Evolutionary conservation across 768 basidiomycete species (phyloP), one percentile per base, ranked within the genome.

Genomic region (Boletus fagicola): DNA sequence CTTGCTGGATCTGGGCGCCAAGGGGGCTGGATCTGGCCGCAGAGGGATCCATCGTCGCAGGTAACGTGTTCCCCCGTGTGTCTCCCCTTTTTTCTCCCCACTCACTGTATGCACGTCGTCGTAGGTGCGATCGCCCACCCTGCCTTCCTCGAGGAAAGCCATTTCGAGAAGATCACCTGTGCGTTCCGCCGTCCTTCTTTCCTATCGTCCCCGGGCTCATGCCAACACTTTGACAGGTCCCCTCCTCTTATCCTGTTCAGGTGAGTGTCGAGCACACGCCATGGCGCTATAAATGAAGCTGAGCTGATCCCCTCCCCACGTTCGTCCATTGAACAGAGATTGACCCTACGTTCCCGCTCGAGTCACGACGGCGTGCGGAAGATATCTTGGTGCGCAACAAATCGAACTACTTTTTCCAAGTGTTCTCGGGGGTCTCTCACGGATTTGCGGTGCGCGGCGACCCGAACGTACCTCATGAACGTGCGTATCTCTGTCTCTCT

Each of bases 61-160:
- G 83, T 83, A 60, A 40, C 67, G 33, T 9, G 35, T 31, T 10
- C 6, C 11, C 3, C 18, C 28, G 22, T 10, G 8, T n/a, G 11
- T 13, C 39, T 18, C 10, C 8, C 38, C 8, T 10, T 3, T 0
- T 8, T 31, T 10, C 13, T 20, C 31, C 31, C 12, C 11, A 33
- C 43, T 51, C 13, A 51, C 31, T 39, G 18, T 4, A n/a, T 26
- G 28, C 35, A 15, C 13, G 24, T 44, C 28, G 12, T 28, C 9
- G 13, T 51, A 60, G 81, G 75, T 36, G 82, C 82, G 0, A 76
- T 85, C 45, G 80, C 76, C 4, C 83, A 85, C 62, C 83, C 85
- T 2, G 72, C 78, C 2, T 72, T 72, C 56, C 60, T 85, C 24
- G 78, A 76, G 7, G 83, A 86, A 62, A 75, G 76, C 30, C 81